phyloP scores from a whole-genome alignment of 805 yeast species.

The Metschnikowia continentalis region DNA sequence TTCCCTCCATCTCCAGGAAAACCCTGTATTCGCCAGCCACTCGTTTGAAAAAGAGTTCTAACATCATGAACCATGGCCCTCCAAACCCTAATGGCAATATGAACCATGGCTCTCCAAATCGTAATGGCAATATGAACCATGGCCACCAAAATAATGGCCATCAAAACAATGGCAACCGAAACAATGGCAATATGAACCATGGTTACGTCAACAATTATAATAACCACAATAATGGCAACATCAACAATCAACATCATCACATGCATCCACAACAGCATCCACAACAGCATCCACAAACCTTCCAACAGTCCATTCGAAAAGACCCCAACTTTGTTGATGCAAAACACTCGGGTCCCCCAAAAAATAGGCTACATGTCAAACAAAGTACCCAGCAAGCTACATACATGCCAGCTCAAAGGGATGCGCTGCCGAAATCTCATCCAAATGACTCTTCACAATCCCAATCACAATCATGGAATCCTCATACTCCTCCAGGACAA shows the following conservation, averaged over 20 bases:
- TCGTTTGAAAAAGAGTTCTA: constrained; percentile 22
- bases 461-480: background rate
- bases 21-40: constrained; percentile 33
- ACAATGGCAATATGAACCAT: background rate
- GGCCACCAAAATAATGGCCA: background rate
- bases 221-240: background rate
- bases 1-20: constrained; percentile 30
- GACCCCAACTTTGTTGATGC: background rate
- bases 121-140: background rate
- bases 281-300: background rate
- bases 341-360: background rate
- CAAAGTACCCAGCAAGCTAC: background rate
- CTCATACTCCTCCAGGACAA: constrained; percentile 2
- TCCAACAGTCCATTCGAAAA: background rate
- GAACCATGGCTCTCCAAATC: background rate
- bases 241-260: background rate
- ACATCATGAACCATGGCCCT: background rate
- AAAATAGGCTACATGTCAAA: background rate
- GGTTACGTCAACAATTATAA: background rate
- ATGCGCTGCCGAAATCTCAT: background rate
- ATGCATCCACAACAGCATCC: background rate
- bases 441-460: background rate
- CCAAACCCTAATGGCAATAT: background rate
- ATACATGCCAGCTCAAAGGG: background rate
- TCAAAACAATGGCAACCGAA: background rate